phyloP scores from a whole-genome alignment of 2,329 filamentous ascomycete species.

The Fusarium burgessii region DNA sequence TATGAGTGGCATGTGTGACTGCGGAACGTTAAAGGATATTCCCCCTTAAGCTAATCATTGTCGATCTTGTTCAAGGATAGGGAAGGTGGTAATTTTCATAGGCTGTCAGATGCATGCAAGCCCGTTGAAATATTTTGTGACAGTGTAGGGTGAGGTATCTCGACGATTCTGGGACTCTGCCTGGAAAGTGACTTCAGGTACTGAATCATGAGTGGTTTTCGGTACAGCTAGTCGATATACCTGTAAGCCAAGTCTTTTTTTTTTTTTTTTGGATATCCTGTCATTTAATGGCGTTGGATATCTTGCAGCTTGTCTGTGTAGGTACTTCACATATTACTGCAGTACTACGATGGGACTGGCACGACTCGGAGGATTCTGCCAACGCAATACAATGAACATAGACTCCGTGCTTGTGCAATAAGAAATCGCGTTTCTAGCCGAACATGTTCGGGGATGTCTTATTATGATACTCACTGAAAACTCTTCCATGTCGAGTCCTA shows the following conservation, averaged over 20 bases:
- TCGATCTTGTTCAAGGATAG: slow-evolving; percentile 14
- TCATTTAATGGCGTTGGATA: not conserved
- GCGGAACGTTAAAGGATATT: not conserved
- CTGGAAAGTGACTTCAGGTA: not conserved
- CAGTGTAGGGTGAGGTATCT: slow-evolving; percentile 5
- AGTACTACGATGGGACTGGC: slow-evolving; percentile 27
- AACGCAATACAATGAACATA: slow-evolving; percentile 20
- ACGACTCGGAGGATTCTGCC: slow-evolving; percentile 47
- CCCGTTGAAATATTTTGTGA: not conserved
- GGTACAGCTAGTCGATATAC: not conserved
- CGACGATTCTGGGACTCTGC: not conserved
- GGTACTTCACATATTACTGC: not conserved
- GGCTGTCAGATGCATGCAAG: not conserved
- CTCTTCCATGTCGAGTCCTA: not conserved
- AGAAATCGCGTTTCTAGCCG: slow-evolving; percentile 28
- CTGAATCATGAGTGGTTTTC: not conserved
- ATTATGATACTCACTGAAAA: slow-evolving; percentile 2
- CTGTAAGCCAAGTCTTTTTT: not conserved
- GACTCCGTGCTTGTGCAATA: slow-evolving; percentile 39
- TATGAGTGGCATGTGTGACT: slow-evolving; percentile 9
- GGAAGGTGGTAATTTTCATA: not conserved
- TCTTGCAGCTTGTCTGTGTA: slow-evolving; percentile 9
- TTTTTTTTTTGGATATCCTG: no score
- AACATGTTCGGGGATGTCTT: not conserved
- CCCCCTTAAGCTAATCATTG: not conserved